Conservation (phyloP, 805 yeast genomes). For the Pichia heedii region DNA sequence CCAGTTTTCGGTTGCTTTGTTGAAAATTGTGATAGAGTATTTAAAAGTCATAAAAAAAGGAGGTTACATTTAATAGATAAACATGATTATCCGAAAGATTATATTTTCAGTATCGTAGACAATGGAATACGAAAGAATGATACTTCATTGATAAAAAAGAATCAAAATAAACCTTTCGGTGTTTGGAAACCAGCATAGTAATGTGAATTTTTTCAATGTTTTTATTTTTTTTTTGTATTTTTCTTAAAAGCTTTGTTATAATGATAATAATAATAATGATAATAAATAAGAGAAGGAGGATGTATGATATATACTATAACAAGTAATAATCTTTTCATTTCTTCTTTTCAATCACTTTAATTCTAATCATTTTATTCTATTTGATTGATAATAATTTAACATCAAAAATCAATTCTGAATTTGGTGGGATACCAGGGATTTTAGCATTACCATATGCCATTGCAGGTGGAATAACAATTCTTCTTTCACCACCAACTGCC, state of each 20-base stretch:
- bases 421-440: constrained; percentile 96
- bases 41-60: constrained; percentile 33
- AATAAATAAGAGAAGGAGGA: too few relatives aligned
- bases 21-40: constrained; percentile 31
- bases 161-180: constrained; percentile 7
- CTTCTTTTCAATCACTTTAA: too few relatives aligned
- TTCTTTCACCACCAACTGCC: constrained; percentile 98
- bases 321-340: too few relatives aligned
- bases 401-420: constrained; percentile 93
- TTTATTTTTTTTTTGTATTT: too few relatives aligned
- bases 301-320: too few relatives aligned
- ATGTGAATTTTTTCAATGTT: background rate
- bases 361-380: constrained; percentile 31
- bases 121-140: constrained; percentile 18
- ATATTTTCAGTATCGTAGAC: constrained; percentile 23
- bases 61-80: constrained; percentile 39
- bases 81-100: constrained; percentile 40
- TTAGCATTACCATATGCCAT: constrained; percentile 94
- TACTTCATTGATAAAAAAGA: constrained; percentile 16
- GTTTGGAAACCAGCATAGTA: constrained; percentile 12
- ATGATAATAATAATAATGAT: too few relatives aligned
- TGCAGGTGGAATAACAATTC: constrained; percentile 90
- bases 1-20: constrained; percentile 35
- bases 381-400: constrained; percentile 87
- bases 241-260: background rate